Base-by-base conservation (phyloP, 805 yeast genomes). In the Metschnikowia shivogae region DNA sequence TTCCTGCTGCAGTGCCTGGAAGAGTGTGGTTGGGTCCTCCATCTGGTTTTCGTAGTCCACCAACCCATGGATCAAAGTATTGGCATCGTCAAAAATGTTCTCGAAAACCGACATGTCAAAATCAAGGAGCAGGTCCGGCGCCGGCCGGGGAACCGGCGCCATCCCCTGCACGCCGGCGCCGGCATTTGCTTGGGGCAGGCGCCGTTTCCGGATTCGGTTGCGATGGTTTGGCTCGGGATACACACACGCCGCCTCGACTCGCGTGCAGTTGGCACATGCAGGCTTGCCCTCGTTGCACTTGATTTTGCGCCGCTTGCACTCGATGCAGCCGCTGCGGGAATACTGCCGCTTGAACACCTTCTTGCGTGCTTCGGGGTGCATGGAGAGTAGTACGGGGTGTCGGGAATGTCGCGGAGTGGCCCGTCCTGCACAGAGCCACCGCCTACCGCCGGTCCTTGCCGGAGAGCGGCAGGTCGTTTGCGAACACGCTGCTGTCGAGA, bases 291-390 rank as follows among this genome's bases (percentile, higher is more conserved):
- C 58, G 38, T 54, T 50, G 39, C 58, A 54, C 35, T 54, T 54
- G 46, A 53, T 48, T 33, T 54, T 54, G 39, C 58, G 57, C 20
- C 57, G 49, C 45, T 54, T 54, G 45, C 58, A 54, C 48, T 53
- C 58, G 8, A 38, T 36, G 44, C 58, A 54, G n/a, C 58, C 58
- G 5, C 44, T 42, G 22, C 58, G 55, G 8, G 57, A 53, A 45
- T 54, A 54, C 43, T 48, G 44, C 36, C 58, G 39, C 38, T 54
- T 54, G 14, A 49, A 44, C 14, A 39, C 22, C 30, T 39, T 39
- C 12, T 30, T 30, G 28, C 19, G 34, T 29, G 19, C 40, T 12
- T 17, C 27, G n/a, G 40, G 40, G n/a, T 37, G 40, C 40, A 37
- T 37, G 27, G 19, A 28, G n/a, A 29, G 17, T 13, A 13, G 26